Evolutionary conservation across 345 rosid genomes (phyloP), one percentile per base, ranked within the genome.

Genomic region (Linum usitatissimum): DNA sequence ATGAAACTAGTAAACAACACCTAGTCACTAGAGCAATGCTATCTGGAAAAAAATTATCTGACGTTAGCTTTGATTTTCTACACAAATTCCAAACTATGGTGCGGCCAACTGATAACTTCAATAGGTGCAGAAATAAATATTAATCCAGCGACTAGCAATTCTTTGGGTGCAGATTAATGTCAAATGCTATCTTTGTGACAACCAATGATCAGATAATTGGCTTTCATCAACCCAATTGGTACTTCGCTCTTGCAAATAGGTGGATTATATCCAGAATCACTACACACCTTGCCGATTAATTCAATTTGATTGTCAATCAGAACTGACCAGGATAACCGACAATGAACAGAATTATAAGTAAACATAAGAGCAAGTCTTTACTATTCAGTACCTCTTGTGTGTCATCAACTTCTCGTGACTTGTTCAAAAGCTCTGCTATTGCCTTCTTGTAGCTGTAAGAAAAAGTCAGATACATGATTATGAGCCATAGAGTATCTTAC

Each of bases 361-460:
- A 9, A 55, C 28, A 10, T 19, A 18, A 55, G 28, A 23, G 42
- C 23, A 58, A 63, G 30, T 30, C 13, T 40, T 55, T 5, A 8
- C 5, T 34, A 55, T 18, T 28, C 23, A 57, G 64, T 77, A 91
- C 97, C 89, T 85, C 99, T 68, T 77, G 79, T 18, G 69, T 76
- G 63, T 75, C 64, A 59, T 90, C 96, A 70, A 66, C 80, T 21
- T 84, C 96, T 73, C 87, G 81, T 48, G 88, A 73, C 56, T 87
- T 93, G 82, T 83, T 80, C 58, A 85, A 85, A 51, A 90, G 91
- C n/a, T 93, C 91, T 65, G 81, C 86, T 71, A 90, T 80, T 78
- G 87, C 77, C 71, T 70, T 84, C 81, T 93, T 93, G 77, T 87
- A 80, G 56, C 98, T 91, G 79, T 64, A 66, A 79, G 10, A 45